These are phyloP conservation scores for Pisolithus orientalis DNA, from an alignment of 768 basidiomycete species.

Conservation along the genomic window DNA sequence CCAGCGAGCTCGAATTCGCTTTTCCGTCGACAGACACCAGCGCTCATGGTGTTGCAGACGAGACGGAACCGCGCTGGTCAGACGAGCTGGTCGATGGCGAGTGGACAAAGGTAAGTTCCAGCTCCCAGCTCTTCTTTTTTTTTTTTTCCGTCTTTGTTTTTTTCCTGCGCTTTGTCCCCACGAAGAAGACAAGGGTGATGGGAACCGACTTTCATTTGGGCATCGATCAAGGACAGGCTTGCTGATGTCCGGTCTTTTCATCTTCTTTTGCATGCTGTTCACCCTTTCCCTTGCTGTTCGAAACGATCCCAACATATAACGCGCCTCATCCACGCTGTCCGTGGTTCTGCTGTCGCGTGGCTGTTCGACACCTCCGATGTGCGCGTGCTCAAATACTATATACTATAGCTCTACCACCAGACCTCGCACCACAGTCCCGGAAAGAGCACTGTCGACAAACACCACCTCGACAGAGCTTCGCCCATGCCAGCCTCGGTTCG, in stretches of 20 bases:
- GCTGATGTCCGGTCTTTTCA: neutral
- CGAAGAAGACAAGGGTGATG: conserved; percentile 2
- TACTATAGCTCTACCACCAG: conserved; percentile 10
- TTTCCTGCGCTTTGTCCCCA: conserved; percentile 3
- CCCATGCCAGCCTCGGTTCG: conserved; percentile 15
- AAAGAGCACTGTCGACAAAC: neutral
- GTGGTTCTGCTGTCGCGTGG: conserved; percentile 6
- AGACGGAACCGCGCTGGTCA: neutral
- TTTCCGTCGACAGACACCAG: neutral
- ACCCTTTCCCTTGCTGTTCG: neutral
- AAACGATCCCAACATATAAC: neutral
- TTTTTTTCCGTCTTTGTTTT: neutral
- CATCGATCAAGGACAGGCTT: neutral
- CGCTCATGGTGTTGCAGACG: neutral
- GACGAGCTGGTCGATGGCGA: conserved; percentile 9
- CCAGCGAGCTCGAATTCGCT: conserved; percentile 4
- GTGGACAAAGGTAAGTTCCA: conserved; percentile 21
- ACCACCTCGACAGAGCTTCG: neutral
- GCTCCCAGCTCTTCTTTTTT: neutral
- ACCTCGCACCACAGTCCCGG: conserved; percentile 2
- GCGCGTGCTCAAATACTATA: neutral
- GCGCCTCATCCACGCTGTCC: neutral
- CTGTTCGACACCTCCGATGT: conserved; percentile 10
- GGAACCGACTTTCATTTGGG: conserved; percentile 1
- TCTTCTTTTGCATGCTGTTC: neutral